phyloP scores from a whole-genome alignment of 208 protist genomes.

The Naegleria fowleri region DNA sequence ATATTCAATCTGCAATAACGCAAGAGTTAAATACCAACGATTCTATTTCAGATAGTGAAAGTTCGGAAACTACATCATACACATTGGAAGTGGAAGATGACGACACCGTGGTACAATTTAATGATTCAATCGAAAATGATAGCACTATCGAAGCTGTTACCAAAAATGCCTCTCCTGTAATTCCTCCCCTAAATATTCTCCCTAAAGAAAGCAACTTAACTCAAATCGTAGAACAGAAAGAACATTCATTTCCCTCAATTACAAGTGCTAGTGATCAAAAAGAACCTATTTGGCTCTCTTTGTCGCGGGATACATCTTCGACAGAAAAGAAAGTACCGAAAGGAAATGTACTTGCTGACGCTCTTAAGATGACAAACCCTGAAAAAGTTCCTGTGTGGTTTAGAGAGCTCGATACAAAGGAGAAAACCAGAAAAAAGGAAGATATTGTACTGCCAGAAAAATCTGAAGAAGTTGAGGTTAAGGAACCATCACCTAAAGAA shows the following conservation, averaged over 20 bases:
- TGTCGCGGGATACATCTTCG: background rate
- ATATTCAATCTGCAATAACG: too few species aligned
- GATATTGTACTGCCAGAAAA: background rate
- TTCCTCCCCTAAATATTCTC: background rate
- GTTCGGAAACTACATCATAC: background rate
- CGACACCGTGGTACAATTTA: background rate
- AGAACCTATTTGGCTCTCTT: background rate
- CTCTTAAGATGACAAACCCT: background rate
- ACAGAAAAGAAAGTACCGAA: background rate
- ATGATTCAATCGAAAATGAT: background rate
- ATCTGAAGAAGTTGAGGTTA: background rate
- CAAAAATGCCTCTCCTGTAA: too few species aligned
- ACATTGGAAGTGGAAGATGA: background rate
- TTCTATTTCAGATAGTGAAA: background rate
- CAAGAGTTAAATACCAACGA: background rate
- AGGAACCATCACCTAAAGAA: background rate
- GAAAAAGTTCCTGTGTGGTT: background rate
- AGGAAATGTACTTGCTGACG: background rate
- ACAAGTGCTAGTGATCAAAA: background rate
- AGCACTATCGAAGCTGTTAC: too few species aligned
- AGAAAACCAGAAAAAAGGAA: background rate
- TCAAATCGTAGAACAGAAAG: background rate
- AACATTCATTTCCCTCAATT: background rate
- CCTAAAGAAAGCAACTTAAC: background rate
- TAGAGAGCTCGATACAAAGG: background rate